Evolutionary conservation across 352 stramenopile species (phyloP), one percentile per base, ranked within the genome.

Genomic region (Pythium scleroteichum): DNA sequence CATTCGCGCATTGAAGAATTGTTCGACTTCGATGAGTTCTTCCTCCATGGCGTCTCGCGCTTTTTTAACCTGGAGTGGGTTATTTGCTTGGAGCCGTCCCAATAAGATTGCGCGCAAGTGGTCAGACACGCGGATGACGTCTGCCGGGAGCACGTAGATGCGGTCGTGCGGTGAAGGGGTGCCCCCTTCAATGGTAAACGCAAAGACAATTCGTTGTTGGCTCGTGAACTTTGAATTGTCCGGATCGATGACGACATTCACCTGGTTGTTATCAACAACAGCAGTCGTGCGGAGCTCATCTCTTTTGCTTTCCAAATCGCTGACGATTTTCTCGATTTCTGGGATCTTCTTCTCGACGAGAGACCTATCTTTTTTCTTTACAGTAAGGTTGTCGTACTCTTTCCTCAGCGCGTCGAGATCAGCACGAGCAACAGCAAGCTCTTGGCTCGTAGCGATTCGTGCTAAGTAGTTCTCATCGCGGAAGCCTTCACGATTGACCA

Each of bases 31-130:
- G 0, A 46, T 4, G 0, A 87, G 52, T 26, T 87, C 71, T 1
- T 45, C 9, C 39, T 83, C 75, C 47, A 87, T 69, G 1, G 69
- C 68, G 1, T 32, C 45, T 9, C 71, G 66, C 4, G 66, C 62
- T 1, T 16, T 42, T 12, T 66, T 41, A 10, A 82, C 69, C 32
- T 80, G 64, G 5, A 68, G 53, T 0, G 62, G 19, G 22, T 87
- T 71, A 23, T 82, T 87, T 3, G 62, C 66, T 41, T 87, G 77
- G 0, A 87, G 64, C 32, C 73, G 78, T 0, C 77, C 75, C 7
- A 87, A 50, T 55, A 87, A 79, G 9, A 71, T 78, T 6, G 71
- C 74, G 2, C 77, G 75, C 29, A 87, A 27, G 5, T 72, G 39
- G 46, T 87, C 77, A 2, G 77, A 72, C 1, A 79, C 66, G 29